Evolutionary conservation across 805 yeast species (phyloP).

Genomic region (Yamadazyma sp.): DNA sequence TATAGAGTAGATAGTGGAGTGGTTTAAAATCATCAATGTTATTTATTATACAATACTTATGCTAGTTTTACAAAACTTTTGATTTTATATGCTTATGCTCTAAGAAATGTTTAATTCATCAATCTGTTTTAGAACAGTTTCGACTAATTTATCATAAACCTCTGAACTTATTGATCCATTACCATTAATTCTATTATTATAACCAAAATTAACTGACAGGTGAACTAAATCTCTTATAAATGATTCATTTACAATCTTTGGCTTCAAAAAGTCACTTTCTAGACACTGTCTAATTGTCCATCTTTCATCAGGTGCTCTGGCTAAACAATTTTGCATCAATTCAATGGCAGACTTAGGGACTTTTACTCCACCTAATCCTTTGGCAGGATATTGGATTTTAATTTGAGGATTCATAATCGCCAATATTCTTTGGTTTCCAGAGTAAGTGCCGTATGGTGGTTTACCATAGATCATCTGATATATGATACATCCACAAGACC

Average conservation of each 20-base stretch:
- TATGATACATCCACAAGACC: slow-evolving; percentile 97
- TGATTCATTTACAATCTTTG: slow-evolving; percentile 65
- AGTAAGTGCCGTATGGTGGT: slow-evolving; percentile 82
- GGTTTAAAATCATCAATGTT: slow-evolving; percentile 4
- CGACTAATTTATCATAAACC: slow-evolving; percentile 38
- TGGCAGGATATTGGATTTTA: slow-evolving; percentile 61
- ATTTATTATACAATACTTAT: background rate
- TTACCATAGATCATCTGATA: slow-evolving; percentile 94
- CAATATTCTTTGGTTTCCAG: slow-evolving; percentile 71
- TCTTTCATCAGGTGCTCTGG: slow-evolving; percentile 66
- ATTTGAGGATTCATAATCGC: slow-evolving; percentile 87
- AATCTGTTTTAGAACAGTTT: slow-evolving; percentile 37
- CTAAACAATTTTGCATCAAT: slow-evolving; percentile 67
- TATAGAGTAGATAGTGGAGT: no score
- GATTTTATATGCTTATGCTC: slow-evolving; percentile 1
- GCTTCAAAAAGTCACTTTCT: slow-evolving; percentile 63
- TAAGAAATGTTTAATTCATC: slow-evolving; percentile 25
- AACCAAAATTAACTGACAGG: slow-evolving; percentile 75
- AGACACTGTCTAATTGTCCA: slow-evolving; percentile 63
- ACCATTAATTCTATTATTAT: slow-evolving; percentile 36
- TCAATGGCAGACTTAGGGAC: slow-evolving; percentile 71
- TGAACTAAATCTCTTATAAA: slow-evolving; percentile 69
- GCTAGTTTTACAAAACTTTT: no score
- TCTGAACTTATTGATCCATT: slow-evolving; percentile 39
- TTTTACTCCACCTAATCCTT: slow-evolving; percentile 55